Evolutionary conservation across 768 basidiomycete genomes (phyloP).

Genomic region (Daedaleopsis nitida): DNA sequence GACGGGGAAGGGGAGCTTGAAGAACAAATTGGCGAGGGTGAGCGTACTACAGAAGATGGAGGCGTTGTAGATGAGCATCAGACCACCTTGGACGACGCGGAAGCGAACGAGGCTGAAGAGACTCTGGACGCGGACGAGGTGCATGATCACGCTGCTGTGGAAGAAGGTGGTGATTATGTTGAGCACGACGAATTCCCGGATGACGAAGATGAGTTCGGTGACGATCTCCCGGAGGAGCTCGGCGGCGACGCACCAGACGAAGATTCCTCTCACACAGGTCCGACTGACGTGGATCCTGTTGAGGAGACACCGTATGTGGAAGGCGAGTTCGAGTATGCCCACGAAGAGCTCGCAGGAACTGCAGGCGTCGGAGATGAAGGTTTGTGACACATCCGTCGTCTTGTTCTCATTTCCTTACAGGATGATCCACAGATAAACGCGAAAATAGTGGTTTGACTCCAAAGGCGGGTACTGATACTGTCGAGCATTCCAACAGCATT

Average conservation of each 20-base stretch:
- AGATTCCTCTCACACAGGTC: conserved; percentile 37
- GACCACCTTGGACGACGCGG: conserved; percentile 1
- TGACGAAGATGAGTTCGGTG: conserved; percentile 38
- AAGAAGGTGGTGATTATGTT: conserved; percentile 38
- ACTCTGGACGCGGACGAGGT: conserved; percentile 33
- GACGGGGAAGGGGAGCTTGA: neutral
- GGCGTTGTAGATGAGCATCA: neutral
- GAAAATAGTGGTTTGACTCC: neutral
- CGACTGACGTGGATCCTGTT: neutral
- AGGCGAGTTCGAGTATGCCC: neutral
- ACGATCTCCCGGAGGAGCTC: conserved; percentile 35
- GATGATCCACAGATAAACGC: neutral
- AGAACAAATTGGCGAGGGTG: neutral
- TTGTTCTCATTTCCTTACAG: neutral
- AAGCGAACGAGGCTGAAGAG: conserved; percentile 16
- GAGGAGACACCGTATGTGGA: neutral
- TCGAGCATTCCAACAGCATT: neutral
- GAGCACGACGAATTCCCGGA: conserved; percentile 36
- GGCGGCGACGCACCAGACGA: conserved; percentile 48
- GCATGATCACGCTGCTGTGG: conserved; percentile 31
- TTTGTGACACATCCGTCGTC: neutral
- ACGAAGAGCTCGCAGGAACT: neutral
- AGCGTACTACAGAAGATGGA: neutral
- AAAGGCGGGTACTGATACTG: neutral
- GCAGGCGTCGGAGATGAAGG: neutral